Base-by-base conservation (phyloP, 352 stramenopile species). In the Stephanocyclus meneghinianus region DNA sequence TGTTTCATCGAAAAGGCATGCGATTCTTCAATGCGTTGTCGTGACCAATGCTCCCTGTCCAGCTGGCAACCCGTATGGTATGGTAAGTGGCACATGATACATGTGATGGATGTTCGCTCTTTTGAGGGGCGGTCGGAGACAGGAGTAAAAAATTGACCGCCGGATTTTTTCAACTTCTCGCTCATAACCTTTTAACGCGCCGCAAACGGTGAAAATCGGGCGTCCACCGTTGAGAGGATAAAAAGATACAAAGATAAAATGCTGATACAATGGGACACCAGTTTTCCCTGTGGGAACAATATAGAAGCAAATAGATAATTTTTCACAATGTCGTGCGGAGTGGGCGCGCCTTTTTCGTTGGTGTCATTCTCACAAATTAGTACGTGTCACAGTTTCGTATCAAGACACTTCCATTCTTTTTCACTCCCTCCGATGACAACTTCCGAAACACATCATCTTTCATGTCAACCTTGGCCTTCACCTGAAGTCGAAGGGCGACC, bases 351-450 rank as follows among this genome's bases (percentile, higher is more conserved):
- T 40, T 40, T 26, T 40, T 40, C 35, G 35, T 40, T 40, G 50
- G 18, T 59, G 50, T 59, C 50, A 59, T 37, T 9, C n/a, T 16
- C 8, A 16, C 10, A 59, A 32, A 32, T 59, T 37, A 56, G 3
- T 40, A 1, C 50, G 50, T 59, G 50, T 59, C 50, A 30, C 15
- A 59, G 4, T 40, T 40, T 40, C 11, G 8, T 8, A 26, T 15
- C n/a, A 13, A n/a, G 50, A 59, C 50, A 59, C 50, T n/a, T 32
- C 30, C 15, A 32, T 59, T 59, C 50, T 59, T 59, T 26, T 32
- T 59, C 18, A n/a, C 45, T 53, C 45, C 45, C 15, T 59, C 26
- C 50, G 8, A 32, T 59, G 15, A 59, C 50, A 30, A 32, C 21
- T 26, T 26, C 0, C 50, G 26, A 32, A 59, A 59, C 16, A 26